phyloP scores from a whole-genome alignment of 139 green algal genomes.

The Chlamydomonas sp. region DNA sequence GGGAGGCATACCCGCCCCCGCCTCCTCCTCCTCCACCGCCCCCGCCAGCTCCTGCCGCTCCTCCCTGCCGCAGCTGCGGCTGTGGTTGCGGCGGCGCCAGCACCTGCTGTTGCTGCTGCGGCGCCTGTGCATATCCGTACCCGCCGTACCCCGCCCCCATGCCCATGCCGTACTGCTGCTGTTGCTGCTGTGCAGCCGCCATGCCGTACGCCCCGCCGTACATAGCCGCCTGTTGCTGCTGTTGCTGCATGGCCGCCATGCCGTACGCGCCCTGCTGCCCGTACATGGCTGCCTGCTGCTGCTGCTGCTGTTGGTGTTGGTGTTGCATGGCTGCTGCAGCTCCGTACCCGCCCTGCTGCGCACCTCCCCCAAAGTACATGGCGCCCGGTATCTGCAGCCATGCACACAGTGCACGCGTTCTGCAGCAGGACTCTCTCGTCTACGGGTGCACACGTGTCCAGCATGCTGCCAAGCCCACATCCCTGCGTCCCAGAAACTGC shows the following conservation, averaged over 20 bases:
- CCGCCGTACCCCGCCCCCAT: background rate
- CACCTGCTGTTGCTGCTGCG: background rate
- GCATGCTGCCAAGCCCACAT: too few species aligned
- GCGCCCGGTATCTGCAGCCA: too few species aligned
- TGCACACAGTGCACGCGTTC: too few species aligned
- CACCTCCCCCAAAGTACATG: too few species aligned
- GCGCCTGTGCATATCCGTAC: slow-evolving; percentile 1
- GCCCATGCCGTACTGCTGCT: background rate
- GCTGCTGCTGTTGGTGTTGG: slow-evolving; percentile 11
- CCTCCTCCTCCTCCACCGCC: background rate
- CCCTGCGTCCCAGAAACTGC: too few species aligned
- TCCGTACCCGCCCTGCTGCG: too few species aligned
- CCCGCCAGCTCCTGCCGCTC: background rate
- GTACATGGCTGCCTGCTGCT: slow-evolving; percentile 5
- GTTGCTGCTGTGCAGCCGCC: background rate
- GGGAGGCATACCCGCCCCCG: background rate
- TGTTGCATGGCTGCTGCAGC: background rate
- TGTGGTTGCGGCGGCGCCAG: background rate
- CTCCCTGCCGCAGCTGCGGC: background rate
- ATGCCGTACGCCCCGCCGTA: background rate
- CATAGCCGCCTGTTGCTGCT: slow-evolving; percentile 28
- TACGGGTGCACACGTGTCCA: too few species aligned
- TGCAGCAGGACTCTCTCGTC: too few species aligned
- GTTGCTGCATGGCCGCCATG: slow-evolving; percentile 33
- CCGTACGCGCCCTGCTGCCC: slow-evolving; percentile 26